Evolutionary conservation across 2,329 filamentous ascomycete genomes (phyloP), one percentile per base, ranked within the genome.

Genomic region (Magnaporthales sp.): DNA sequence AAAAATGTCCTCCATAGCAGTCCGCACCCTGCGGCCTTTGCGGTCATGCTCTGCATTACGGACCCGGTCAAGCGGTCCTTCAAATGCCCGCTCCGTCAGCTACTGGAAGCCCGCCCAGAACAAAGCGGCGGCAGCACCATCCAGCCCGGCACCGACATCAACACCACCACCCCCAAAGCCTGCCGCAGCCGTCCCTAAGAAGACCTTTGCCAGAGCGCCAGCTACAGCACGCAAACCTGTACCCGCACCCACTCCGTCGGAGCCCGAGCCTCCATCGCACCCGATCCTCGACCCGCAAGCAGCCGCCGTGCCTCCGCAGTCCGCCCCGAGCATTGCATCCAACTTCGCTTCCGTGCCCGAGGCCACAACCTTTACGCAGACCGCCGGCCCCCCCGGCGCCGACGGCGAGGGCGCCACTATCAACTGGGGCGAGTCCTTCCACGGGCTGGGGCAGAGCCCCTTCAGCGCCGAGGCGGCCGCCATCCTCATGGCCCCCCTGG

Each of bases 361-460:
- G 54, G 51, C 38, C 67, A 66, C 67, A 31, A 63, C 67, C 24
- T 54, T 64, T 29, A 56, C 65, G 8, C 67, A 70, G 62, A 63
- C 68, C 30, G 51, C 67, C 9, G 68, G 68, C 46, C 19, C 61
- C 30, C 58, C 38, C 32, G 63, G 13, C 60, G 32, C 54, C 46
- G 64, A n/a, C 11, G 56, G 70, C 67, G 68, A 61, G 62, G 51
- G 68, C 61, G 67, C 68, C 30, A 68, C 67, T 51, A 80, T 87
- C 68, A 90, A 96, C 83, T 97, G 93, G 93, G 87, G 89, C 24
- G 87, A 85, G 63, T 96, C 91, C 15, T 97, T 89, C 81, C 88
- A 94, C 76, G 91, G 92, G 13, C 85, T 97, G 22, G 90, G 89
- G 46, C 83, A 84, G 0, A 81, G 81, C 38, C 84, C 92, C 0